phyloP scores from a whole-genome alignment of 495 filamentous ascomycete genomes.

The Pseudoneurospora amorphoporcata region DNA sequence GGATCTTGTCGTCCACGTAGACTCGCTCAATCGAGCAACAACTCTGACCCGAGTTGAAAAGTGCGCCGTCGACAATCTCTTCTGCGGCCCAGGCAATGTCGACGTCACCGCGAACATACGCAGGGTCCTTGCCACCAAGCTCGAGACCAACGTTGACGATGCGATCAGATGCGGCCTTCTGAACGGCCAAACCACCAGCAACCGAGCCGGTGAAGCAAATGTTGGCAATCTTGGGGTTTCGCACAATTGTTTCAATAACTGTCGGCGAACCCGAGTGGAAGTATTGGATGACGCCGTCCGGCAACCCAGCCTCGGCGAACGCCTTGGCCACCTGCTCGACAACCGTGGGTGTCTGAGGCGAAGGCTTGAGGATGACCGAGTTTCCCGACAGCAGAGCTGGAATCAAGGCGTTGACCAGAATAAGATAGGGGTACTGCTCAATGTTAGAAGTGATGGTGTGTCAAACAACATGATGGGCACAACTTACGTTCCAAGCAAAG shows the following conservation, averaged over 20 bases:
- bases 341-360: constrained; percentile 85
- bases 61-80: constrained; percentile 83
- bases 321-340: constrained; percentile 69
- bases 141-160: constrained; percentile 79
- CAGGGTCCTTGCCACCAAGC: constrained; percentile 87
- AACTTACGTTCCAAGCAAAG: constrained; percentile 88
- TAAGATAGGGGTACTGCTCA: constrained; percentile 78
- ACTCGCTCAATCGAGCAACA: constrained; percentile 90
- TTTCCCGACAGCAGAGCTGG: constrained; percentile 83
- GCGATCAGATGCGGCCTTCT: constrained; percentile 67
- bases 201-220: constrained; percentile 95
- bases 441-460: background rate
- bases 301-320: constrained; percentile 69
- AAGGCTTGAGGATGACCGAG: constrained; percentile 83
- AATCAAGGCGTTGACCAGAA: constrained; percentile 80
- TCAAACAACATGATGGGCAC: background rate
- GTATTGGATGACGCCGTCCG: constrained; percentile 72
- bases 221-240: constrained; percentile 60
- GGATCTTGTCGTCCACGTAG: constrained; percentile 77
- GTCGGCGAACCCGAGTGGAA: constrained; percentile 72
- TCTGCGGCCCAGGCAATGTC: constrained; percentile 83
- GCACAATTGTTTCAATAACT: constrained; percentile 60
- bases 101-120: constrained; percentile 77
- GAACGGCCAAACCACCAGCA: constrained; percentile 73
- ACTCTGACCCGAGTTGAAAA: constrained; percentile 96